Conservation (phyloP, 2,329 filamentous ascomycete species). For the Cryphonectria parasitica region DNA sequence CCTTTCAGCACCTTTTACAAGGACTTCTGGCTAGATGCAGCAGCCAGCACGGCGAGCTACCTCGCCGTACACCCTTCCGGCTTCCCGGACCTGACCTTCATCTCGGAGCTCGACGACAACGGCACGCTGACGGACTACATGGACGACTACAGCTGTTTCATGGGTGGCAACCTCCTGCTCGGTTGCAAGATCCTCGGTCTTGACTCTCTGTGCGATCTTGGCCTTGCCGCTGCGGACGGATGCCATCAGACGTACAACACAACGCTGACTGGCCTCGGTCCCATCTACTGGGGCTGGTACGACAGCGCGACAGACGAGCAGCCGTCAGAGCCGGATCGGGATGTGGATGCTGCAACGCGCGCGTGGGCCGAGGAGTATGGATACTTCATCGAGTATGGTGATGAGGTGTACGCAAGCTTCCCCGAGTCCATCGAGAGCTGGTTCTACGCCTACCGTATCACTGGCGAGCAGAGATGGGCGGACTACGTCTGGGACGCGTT, state of each 20-base stretch:
- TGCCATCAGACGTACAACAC: constrained; percentile 25
- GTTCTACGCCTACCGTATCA: constrained; percentile 24
- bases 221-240: constrained; percentile 20
- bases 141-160: constrained; percentile 23
- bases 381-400: constrained; percentile 19
- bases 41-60: constrained; percentile 19
- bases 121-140: constrained; percentile 17
- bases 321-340: constrained; percentile 13
- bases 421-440: constrained; percentile 24
- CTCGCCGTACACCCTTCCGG: constrained; percentile 20
- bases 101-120: constrained; percentile 21
- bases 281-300: constrained; percentile 22
- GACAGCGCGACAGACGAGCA: constrained; percentile 17
- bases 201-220: constrained; percentile 15
- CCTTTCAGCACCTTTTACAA: constrained; percentile 10
- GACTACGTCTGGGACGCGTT: constrained; percentile 21
- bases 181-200: constrained; percentile 17
- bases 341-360: constrained; percentile 17
- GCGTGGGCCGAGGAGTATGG: constrained; percentile 18
- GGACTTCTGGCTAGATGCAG: constrained; percentile 18
- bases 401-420: constrained; percentile 17
- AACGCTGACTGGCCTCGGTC: constrained; percentile 16
- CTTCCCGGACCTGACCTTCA: constrained; percentile 18
- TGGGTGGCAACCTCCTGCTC: constrained; percentile 19
- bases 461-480: constrained; percentile 19